Base-by-base conservation (phyloP, 495 filamentous ascomycete genomes). In the Annulohypoxylon bovei region DNA sequence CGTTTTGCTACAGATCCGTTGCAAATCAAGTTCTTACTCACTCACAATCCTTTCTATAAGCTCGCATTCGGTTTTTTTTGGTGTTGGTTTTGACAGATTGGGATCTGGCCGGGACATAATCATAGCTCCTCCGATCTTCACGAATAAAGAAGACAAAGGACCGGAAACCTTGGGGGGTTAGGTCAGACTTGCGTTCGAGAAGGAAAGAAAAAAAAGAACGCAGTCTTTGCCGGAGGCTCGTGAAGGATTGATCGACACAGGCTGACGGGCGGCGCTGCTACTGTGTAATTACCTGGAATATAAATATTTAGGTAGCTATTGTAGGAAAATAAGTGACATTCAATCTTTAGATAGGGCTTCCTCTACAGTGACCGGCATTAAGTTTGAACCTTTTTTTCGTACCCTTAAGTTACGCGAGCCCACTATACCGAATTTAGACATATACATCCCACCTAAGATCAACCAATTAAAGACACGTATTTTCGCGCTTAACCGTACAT, bases 181-280 rank as follows among this genome's bases (percentile, higher is more conserved):
- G 33, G 62, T 42, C 23, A 53, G 46, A 47, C 12, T 33, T 60
- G 7, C 11, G 30, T 47, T 47, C 20, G 30, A 49, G 30, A 44
- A 47, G n/a, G 25, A 59, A 30, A 33, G 52, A 30, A 33, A 22
- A 40, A 56, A 55, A 52, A 32, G 27, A 56, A 49, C 32, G 47
- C 23, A 67, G 54, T n/a, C 4, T 30, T 49, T 7, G 16, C 53
- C 22, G 62, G n/a, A 65, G 37, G 16, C 11, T 40, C 50, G 20
- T 27, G 39, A 40, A 59, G 64, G 55, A 50, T 50, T 60, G 55
- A 54, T 60, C 42, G 46, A 22, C 46, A 11, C 52, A 32, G 64
- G 64, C 54, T 67, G 55, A 53, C 35, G 20, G 46, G 46, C 23
- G 46, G 46, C 23, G 46, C 23, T 50, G 22, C 22, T 50, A 50